These are phyloP conservation scores for Paraphysoderma sedebokerense DNA, from an alignment of 371 early-diverging fungal genomes.

Conservation along the genomic window DNA sequence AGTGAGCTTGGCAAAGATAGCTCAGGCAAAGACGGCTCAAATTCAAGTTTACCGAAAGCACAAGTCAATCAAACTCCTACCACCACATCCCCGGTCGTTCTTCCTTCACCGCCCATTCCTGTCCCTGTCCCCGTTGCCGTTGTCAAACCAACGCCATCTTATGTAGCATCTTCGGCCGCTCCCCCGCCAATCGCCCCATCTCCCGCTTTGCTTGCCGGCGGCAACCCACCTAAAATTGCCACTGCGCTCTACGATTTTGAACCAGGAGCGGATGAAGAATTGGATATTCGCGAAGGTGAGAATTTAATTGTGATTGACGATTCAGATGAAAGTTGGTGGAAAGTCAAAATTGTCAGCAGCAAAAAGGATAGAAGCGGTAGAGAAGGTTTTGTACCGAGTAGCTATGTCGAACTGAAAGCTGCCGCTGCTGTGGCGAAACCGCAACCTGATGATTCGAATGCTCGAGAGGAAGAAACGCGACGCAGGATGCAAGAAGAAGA, in stretches of 20 bases:
- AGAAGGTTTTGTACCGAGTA: slow-evolving; percentile 55
- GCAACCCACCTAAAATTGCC: slow-evolving; percentile 9
- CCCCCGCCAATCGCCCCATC: not conserved
- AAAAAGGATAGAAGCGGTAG: slow-evolving; percentile 22
- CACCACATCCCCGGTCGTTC: too few relatives aligned
- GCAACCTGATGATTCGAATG: too few relatives aligned
- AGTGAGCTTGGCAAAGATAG: too few relatives aligned
- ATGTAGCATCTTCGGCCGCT: not conserved
- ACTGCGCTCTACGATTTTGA: slow-evolving; percentile 61
- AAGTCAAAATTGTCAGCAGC: slow-evolving; percentile 14
- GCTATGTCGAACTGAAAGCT: slow-evolving; percentile 43
- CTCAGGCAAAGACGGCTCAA: too few relatives aligned
- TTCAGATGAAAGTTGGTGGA: slow-evolving; percentile 65
- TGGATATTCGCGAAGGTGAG: slow-evolving; percentile 55
- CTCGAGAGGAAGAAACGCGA: too few relatives aligned
- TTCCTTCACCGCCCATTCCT: too few relatives aligned
- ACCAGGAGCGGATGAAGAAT: slow-evolving; percentile 57
- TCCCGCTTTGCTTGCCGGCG: not conserved
- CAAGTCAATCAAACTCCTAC: too few relatives aligned
- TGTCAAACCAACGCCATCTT: not conserved
- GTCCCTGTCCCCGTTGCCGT: not conserved
- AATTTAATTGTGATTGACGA: slow-evolving; percentile 41
- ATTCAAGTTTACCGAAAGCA: too few relatives aligned
- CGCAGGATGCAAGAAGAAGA: slow-evolving; percentile 7
- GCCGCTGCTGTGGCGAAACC: too few relatives aligned